Percentiles rank a stretch among this genome's conserved stretches.
Evolutionary conservation across 768 basidiomycete genomes (phyloP).

Genomic region (Kwoniella pini): DNA sequence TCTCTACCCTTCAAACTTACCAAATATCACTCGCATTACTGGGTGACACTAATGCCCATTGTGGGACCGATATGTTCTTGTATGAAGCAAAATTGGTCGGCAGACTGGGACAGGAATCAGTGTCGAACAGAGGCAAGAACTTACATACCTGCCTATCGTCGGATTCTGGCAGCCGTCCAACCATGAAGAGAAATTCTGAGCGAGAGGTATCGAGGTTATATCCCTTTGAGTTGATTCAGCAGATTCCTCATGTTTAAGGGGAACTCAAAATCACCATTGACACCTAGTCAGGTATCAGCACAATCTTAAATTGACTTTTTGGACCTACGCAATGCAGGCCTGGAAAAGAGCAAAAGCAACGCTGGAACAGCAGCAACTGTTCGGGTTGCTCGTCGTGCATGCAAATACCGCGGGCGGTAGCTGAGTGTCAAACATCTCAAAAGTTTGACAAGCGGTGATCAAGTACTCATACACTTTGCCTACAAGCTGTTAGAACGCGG

Average conservation of each 20-base stretch:
- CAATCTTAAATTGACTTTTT: neutral
- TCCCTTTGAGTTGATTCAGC: neutral
- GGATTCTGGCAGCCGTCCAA: conserved; percentile 1
- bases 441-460: neutral
- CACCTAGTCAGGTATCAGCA: neutral
- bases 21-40: neutral
- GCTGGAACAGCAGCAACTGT: conserved; percentile 3
- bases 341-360: neutral
- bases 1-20: too few relatives aligned
- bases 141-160: neutral
- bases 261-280: conserved; percentile 1
- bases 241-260: neutral
- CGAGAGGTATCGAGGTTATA: neutral
- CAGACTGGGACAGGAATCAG: neutral
- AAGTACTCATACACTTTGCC: conserved; percentile 1
- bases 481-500: neutral
- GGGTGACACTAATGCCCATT: neutral
- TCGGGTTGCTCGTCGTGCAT: conserved; percentile 1
- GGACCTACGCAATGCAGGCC: neutral
- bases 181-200: conserved; percentile 5
- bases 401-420: conserved; percentile 1
- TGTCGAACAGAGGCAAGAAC: neutral
- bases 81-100: neutral
- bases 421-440: conserved; percentile 2
- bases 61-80: neutral